These are phyloP conservation scores for Papiliotrema nemorosa DNA, from an alignment of 1,284 basidiomycete species.

Conservation along the genomic window DNA sequence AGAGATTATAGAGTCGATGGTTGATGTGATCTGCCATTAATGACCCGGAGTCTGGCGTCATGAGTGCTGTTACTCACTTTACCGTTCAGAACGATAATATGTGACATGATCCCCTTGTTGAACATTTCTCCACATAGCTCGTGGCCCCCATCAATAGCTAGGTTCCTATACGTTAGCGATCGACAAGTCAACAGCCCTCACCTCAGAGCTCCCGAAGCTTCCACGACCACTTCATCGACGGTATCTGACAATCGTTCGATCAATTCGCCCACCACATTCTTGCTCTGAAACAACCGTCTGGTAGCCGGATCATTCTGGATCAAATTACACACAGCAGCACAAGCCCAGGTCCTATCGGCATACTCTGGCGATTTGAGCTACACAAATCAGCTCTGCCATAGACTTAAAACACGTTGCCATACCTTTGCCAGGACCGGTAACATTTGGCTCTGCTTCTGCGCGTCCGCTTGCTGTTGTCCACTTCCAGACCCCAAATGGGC, in stretches of 20 bases:
- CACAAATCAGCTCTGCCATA: not conserved
- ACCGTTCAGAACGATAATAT: conserved; percentile 36
- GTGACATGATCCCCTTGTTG: conserved; percentile 84
- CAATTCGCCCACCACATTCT: conserved; percentile 80
- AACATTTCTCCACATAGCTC: conserved; percentile 95
- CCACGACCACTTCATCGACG: conserved; percentile 79
- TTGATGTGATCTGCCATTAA: conserved; percentile 63
- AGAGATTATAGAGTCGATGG: conserved; percentile 64
- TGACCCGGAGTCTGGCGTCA: too few relatives aligned
- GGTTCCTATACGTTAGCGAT: conserved; percentile 58
- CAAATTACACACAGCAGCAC: conserved; percentile 82
- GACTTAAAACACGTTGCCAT: not conserved
- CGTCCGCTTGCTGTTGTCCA: conserved; percentile 36
- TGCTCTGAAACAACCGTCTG: conserved; percentile 77
- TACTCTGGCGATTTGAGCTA: conserved; percentile 58
- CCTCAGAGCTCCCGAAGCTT: conserved; percentile 80
- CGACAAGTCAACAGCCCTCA: too few relatives aligned
- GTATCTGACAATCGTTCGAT: conserved; percentile 78
- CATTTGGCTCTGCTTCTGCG: conserved; percentile 69
- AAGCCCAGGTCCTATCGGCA: conserved; percentile 83
- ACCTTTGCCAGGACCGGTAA: conserved; percentile 85
- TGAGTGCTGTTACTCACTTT: too few relatives aligned
- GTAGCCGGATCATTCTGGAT: conserved; percentile 86
- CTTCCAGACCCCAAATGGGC: conserved; percentile 73
- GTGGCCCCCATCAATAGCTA: conserved; percentile 88